phyloP scores from a whole-genome alignment of 2,329 filamentous ascomycete genomes.

The Colletotrichum destructivum region DNA sequence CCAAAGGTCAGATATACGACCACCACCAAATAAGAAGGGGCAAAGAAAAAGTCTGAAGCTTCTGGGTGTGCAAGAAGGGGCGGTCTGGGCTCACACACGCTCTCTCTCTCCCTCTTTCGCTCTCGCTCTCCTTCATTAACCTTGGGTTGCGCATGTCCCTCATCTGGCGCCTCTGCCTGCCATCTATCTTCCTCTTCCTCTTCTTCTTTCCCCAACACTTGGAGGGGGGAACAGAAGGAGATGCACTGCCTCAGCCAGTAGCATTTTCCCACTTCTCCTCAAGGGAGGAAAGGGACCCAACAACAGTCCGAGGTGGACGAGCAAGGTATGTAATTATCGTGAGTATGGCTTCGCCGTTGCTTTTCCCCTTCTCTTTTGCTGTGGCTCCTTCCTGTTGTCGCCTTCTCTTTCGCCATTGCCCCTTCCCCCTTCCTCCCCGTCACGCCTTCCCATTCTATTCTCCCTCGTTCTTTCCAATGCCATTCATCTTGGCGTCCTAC shows the following conservation, averaged over 20 bases:
- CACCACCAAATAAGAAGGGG: background rate
- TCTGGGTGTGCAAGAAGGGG: slow-evolving; percentile 26
- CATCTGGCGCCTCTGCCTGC: background rate
- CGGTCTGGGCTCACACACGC: slow-evolving; percentile 29
- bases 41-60: slow-evolving; percentile 8
- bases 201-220: slow-evolving; percentile 10
- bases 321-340: slow-evolving; percentile 5
- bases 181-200: background rate
- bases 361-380: background rate
- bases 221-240: slow-evolving; percentile 20
- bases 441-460: background rate
- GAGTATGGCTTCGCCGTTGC: no score
- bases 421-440: background rate
- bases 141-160: slow-evolving; percentile 16
- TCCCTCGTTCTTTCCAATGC: background rate
- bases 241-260: slow-evolving; percentile 16
- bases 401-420: background rate
- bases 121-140: slow-evolving; percentile 13
- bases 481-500: background rate
- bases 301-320: background rate
- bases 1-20: slow-evolving; percentile 25
- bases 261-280: slow-evolving; percentile 9
- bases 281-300: slow-evolving; percentile 4
- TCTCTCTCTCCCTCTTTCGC: slow-evolving; percentile 6
- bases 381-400: no score